Evolutionary conservation across 768 basidiomycete species (phyloP).

Genomic region (Lactarius sp.): DNA sequence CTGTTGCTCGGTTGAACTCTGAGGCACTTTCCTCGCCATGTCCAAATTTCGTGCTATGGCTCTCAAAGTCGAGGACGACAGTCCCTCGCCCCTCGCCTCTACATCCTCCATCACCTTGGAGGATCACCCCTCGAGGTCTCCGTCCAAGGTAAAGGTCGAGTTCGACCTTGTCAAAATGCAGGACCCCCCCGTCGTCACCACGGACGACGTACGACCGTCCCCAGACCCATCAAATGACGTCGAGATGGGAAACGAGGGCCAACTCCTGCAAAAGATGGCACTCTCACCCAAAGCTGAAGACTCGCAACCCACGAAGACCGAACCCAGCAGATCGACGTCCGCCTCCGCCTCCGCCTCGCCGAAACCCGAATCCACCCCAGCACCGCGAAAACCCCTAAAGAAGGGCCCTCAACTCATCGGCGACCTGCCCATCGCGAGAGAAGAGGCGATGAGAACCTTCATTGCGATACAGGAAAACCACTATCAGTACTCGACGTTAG

Average conservation of each 20-base stretch:
- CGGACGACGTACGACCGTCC: slow-evolving; percentile 28
- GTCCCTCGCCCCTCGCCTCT: slow-evolving; percentile 15
- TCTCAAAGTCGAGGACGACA: slow-evolving; percentile 17
- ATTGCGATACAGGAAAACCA: slow-evolving; percentile 68
- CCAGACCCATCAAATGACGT: slow-evolving; percentile 30
- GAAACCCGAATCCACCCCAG: slow-evolving; percentile 32
- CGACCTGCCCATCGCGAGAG: slow-evolving; percentile 72
- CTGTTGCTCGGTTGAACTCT: slow-evolving; percentile 11
- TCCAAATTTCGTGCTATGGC: slow-evolving; percentile 23
- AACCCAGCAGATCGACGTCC: slow-evolving; percentile 36
- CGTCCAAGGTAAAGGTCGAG: slow-evolving; percentile 10
- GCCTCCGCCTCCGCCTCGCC: slow-evolving; percentile 29
- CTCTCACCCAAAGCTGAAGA: slow-evolving; percentile 33
- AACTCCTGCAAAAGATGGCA: slow-evolving; percentile 13
- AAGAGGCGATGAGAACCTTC: slow-evolving; percentile 68
- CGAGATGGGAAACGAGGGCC: slow-evolving; percentile 29
- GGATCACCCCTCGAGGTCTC: slow-evolving; percentile 12
- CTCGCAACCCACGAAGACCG: slow-evolving; percentile 27
- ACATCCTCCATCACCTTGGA: slow-evolving; percentile 22
- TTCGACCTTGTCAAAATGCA: slow-evolving; percentile 22
- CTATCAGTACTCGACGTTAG: slow-evolving; percentile 84
- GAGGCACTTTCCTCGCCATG: slow-evolving; percentile 11
- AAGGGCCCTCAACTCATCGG: slow-evolving; percentile 65
- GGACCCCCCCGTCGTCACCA: slow-evolving; percentile 7
- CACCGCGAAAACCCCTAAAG: slow-evolving; percentile 26